Conservation (phyloP, 2,329 filamentous ascomycete genomes). For the Calonectria pteridis region DNA sequence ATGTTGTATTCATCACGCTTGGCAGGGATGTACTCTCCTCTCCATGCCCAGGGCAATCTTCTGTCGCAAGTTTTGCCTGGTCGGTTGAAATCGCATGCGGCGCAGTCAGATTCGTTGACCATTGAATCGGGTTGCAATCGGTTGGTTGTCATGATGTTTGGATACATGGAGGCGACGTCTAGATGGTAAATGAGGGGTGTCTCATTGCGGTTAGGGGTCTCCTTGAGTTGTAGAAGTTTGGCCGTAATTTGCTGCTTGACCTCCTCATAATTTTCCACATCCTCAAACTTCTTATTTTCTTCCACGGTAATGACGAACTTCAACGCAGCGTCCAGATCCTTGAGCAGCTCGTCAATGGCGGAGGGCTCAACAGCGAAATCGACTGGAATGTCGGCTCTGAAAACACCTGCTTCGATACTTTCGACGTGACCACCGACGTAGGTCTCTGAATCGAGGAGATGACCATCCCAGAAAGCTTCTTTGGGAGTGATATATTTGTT, state of each 20-base stretch:
- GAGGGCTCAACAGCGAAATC: conserved; percentile 91
- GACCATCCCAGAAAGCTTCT: conserved; percentile 96
- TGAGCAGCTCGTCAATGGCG: conserved; percentile 89
- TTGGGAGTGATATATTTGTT: conserved; percentile 95
- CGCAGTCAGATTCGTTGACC: conserved; percentile 96
- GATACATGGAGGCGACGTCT: conserved; percentile 99
- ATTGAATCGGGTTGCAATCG: conserved; percentile 98
- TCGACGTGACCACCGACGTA: conserved; percentile 99
- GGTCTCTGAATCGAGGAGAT: conserved; percentile 95
- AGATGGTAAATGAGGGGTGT: conserved; percentile 95
- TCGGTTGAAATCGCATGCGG: conserved; percentile 97
- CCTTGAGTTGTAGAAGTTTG: conserved; percentile 78
- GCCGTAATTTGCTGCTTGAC: conserved; percentile 85
- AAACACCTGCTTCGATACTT: conserved; percentile 98
- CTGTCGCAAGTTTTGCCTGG: conserved; percentile 98
- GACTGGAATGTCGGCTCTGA: conserved; percentile 93
- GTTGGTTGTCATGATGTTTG: conserved; percentile 99
- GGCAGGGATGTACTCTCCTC: conserved; percentile 95
- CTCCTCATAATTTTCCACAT: conserved; percentile 85
- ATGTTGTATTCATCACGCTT: conserved; percentile 99
- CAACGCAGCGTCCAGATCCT: conserved; percentile 88
- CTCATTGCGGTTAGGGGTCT: conserved; percentile 87
- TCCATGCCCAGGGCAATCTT: conserved; percentile 95
- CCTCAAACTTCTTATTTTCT: conserved; percentile 84
- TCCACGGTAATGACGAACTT: conserved; percentile 89